phyloP scores from a whole-genome alignment of 2,329 filamentous ascomycete species.

The Fusarium denticulatum region DNA sequence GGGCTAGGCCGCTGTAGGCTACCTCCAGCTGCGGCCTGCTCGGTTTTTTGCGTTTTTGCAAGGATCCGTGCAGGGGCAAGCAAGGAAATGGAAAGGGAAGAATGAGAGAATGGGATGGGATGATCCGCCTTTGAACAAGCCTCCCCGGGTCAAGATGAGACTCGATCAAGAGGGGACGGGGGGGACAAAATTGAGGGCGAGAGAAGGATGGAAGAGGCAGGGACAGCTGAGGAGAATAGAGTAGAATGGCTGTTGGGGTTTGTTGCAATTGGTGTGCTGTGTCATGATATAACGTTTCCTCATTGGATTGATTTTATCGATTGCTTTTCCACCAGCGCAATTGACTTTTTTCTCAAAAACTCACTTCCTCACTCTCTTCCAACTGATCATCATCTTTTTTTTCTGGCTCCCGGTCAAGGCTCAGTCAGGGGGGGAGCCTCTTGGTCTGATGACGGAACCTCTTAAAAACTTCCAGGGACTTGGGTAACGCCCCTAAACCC shows the following conservation, averaged over 20 bases:
- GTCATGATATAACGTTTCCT: neutral
- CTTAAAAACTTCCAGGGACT: constrained; percentile 20
- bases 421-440: neutral
- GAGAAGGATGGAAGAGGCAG: neutral
- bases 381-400: neutral
- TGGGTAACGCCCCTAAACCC: constrained; percentile 7
- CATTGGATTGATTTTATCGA: neutral
- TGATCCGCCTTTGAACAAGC: constrained; percentile 32
- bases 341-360: constrained; percentile 5
- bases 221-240: no score
- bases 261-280: neutral
- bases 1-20: neutral
- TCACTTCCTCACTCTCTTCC: neutral
- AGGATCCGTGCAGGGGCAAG: constrained; percentile 27
- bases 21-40: neutral
- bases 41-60: constrained; percentile 6
- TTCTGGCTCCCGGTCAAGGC: neutral
- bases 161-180: constrained; percentile 21
- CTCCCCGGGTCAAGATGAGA: constrained; percentile 32
- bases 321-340: neutral
- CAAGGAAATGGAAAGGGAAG: constrained; percentile 10
- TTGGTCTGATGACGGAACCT: constrained; percentile 33
- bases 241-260: neutral
- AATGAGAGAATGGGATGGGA: constrained; percentile 6
- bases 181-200: constrained; percentile 20